Evolutionary conservation across 2,329 filamentous ascomycete species (phyloP).

Genomic region (Beauveria asiatica): DNA sequence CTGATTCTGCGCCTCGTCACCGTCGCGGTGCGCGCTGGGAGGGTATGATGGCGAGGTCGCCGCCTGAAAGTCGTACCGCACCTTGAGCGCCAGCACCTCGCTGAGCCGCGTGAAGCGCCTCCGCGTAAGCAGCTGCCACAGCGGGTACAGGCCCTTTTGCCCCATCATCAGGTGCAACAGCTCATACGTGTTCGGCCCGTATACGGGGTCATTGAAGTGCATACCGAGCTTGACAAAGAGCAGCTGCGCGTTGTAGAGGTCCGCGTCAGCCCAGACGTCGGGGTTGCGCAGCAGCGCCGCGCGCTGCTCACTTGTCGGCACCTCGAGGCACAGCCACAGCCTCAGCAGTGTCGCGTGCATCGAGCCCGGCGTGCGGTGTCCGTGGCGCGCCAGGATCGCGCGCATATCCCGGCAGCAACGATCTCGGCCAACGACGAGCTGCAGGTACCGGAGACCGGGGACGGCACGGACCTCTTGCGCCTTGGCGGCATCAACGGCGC

Average conservation of each 20-base stretch:
- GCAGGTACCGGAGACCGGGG: conserved; percentile 58
- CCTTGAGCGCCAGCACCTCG: conserved; percentile 48
- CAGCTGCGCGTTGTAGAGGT: conserved; percentile 53
- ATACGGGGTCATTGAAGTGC: conserved; percentile 56
- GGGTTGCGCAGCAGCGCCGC: conserved; percentile 43
- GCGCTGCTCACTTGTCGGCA: conserved; percentile 48
- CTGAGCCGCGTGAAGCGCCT: conserved; percentile 38
- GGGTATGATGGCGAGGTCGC: background rate
- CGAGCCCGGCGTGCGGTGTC: conserved; percentile 44
- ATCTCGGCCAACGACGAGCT: conserved; percentile 55
- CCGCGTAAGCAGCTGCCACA: conserved; percentile 53
- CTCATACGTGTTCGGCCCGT: conserved; percentile 39
- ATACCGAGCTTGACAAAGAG: conserved; percentile 67
- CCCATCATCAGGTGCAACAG: conserved; percentile 52
- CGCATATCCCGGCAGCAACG: conserved; percentile 52
- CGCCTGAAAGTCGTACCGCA: conserved; percentile 47
- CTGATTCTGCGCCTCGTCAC: too few relatives aligned
- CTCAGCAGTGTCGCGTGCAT: conserved; percentile 47
- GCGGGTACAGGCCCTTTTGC: conserved; percentile 44
- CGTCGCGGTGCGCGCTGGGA: background rate
- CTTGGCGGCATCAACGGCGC: background rate
- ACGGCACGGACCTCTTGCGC: conserved; percentile 36
- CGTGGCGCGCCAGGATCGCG: conserved; percentile 48
- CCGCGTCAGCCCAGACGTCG: conserved; percentile 46
- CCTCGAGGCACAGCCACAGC: conserved; percentile 66